Base-by-base conservation (phyloP, 768 basidiomycete species). In the Suillus discolor region DNA sequence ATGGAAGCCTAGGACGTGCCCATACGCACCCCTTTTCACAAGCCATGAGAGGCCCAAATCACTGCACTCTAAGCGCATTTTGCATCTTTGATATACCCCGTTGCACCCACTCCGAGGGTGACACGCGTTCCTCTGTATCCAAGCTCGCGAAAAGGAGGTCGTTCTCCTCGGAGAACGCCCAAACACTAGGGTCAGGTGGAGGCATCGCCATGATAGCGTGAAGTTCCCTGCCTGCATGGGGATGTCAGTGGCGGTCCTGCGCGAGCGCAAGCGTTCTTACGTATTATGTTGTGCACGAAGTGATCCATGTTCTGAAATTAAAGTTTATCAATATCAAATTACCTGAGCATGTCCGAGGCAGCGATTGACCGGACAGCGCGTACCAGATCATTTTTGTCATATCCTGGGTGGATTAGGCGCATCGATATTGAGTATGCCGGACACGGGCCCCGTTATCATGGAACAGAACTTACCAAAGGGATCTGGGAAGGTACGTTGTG, bases 331-430 rank as follows among this genome's bases (percentile, higher is more conserved):
- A 65, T 41, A 49, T 36, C 60, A 54, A 62, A 54, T 45, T 20
- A 41, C 34, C n/a, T 15, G n/a, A 53, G 55, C 54, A 66, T 64
- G 47, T 62, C 60, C 65, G 67, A 68, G 66, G 65, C 25, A 31
- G 63, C 57, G 65, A 66, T 23, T 7, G 62, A 34, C 51, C 54
- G 62, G 45, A 31, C 39, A 61, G 15, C 4, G 75, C 84, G 67
- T 67, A 87, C 86, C 64, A 91, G 80, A 70, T 91, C 90, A 72
- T 91, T 91, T 74, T 87, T 89, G 76, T 90, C 90, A 70, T 90
- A 90, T 61, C 89, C 78, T 77, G 62, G 41, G 62, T 65, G 20
- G 60, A n/a, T 38, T 39, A 38, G 2, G 16, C 20, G 20, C 57
- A 39, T 57, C 23, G 36, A 38, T 38, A 38, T 57, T 57, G 15